These are phyloP conservation scores for Cephalotrichum gorgonifer DNA, from an alignment of 2,329 filamentous ascomycete genomes.

Conservation along the genomic window DNA sequence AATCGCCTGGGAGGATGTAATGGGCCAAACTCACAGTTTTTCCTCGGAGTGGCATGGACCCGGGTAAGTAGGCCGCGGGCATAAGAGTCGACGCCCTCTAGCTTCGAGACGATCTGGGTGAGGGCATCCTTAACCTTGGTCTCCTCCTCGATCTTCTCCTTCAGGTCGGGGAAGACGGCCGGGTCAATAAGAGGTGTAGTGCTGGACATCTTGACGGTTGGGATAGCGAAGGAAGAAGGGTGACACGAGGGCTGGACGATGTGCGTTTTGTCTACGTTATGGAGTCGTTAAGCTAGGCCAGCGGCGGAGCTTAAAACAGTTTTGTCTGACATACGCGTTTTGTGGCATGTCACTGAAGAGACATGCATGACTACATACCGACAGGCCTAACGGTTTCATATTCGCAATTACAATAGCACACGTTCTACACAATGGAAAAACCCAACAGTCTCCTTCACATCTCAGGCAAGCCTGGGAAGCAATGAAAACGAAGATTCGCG, in stretches of 20 bases:
- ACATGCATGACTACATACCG: background rate
- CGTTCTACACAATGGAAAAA: too few relatives aligned
- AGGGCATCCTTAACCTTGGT: conserved; percentile 72
- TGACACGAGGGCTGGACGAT: background rate
- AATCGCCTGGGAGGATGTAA: background rate
- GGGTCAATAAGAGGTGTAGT: conserved; percentile 50
- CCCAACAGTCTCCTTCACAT: conserved; percentile 25
- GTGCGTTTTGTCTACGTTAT: background rate
- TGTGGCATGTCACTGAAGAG: background rate
- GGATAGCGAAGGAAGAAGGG: background rate
- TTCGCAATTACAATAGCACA: too few relatives aligned
- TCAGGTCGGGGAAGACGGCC: conserved; percentile 76
- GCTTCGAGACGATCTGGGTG: conserved; percentile 65
- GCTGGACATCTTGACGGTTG: conserved; percentile 16
- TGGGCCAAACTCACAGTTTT: conserved; percentile 32
- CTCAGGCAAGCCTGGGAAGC: conserved; percentile 23
- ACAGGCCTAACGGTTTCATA: background rate
- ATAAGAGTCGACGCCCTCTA: conserved; percentile 74
- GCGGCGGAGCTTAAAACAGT: background rate
- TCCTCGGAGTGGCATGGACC: conserved; percentile 75
- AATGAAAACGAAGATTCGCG: conserved; percentile 30
- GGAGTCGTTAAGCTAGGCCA: background rate
- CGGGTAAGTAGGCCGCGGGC: conserved; percentile 77
- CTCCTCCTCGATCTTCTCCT: conserved; percentile 85
- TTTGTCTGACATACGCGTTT: too few relatives aligned